A percentile compares a stretch with the other conserved stretches of the same genome.
Conservation (phyloP, 225 moss, liverwort and hornwort genomes). For the Polytrichum commune region DNA sequence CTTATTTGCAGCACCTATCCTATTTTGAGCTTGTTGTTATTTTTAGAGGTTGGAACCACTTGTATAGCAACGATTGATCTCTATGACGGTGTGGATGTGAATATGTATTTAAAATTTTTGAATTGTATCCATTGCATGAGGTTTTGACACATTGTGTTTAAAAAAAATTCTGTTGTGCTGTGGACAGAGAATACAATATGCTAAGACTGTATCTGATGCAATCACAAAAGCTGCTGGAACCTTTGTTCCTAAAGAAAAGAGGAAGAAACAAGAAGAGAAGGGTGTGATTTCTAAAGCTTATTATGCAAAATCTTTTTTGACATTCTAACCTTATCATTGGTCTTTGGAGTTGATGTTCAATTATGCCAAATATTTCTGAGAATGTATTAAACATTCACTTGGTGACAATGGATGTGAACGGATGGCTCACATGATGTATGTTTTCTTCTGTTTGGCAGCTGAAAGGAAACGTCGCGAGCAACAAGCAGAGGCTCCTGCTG, state of each 20-base stretch:
- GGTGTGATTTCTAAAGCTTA: constrained; percentile 29
- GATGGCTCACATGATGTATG: not conserved
- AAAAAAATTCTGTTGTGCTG: not conserved
- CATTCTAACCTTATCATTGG: constrained; percentile 7
- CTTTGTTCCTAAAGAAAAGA: constrained; percentile 88
- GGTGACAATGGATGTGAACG: not conserved
- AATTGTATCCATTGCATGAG: not conserved
- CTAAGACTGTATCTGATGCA: constrained; percentile 87
- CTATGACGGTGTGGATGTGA: too few relatives aligned
- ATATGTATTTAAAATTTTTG: not conserved
- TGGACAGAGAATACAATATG: constrained; percentile 91
- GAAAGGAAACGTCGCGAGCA: constrained; percentile 95
- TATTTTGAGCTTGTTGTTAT: too few relatives aligned
- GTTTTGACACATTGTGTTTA: not conserved
- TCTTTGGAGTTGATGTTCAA: not conserved
- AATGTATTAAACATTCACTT: not conserved
- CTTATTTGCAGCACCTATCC: too few relatives aligned
- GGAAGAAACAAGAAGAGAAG: constrained; percentile 98
- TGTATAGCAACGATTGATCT: too few relatives aligned
- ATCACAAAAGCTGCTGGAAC: constrained; percentile 94
- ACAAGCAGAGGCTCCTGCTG: constrained; percentile 64
- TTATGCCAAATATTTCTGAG: not conserved
- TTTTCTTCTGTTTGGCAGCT: constrained; percentile 43
- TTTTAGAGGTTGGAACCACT: too few relatives aligned
- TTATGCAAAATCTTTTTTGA: not conserved